A percentile compares a stretch with the other conserved stretches of the same genome.
These are phyloP conservation scores for Biscutella laevigata DNA, from an alignment of 441 rosid species.

Conservation along the genomic window DNA sequence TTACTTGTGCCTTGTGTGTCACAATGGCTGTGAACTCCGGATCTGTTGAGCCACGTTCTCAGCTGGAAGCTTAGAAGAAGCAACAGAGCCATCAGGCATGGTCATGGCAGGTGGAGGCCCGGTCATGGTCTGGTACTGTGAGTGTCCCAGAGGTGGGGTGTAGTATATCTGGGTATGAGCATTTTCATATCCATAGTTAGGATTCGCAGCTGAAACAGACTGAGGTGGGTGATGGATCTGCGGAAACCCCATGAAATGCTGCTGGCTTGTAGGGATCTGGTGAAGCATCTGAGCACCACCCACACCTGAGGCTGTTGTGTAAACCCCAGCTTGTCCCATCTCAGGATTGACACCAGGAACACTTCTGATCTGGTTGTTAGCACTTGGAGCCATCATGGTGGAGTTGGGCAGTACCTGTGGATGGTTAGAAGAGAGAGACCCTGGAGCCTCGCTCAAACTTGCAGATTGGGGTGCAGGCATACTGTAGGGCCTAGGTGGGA, in stretches of 20 bases:
- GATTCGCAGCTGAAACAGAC: constrained; percentile 44
- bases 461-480: constrained; percentile 52
- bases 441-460: constrained; percentile 42
- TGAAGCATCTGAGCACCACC: constrained; percentile 49
- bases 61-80: constrained; percentile 41
- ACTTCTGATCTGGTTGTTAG: constrained; percentile 47
- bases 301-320: constrained; percentile 41
- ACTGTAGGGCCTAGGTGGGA: constrained; percentile 46
- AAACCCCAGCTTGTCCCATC: constrained; percentile 48
- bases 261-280: constrained; percentile 66
- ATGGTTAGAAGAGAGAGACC: constrained; percentile 35
- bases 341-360: constrained; percentile 54
- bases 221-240: constrained; percentile 82
- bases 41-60: constrained; percentile 66
- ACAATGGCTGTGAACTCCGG: constrained; percentile 63
- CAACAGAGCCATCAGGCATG: constrained; percentile 51
- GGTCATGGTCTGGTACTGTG: constrained; percentile 83
- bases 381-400: constrained; percentile 39
- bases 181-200: constrained; percentile 64
- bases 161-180: constrained; percentile 66
- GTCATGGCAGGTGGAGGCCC: constrained; percentile 35
- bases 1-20: constrained; percentile 17
- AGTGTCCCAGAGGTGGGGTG: constrained; percentile 58
- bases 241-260: constrained; percentile 64
- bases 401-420: constrained; percentile 54